These are phyloP conservation scores for Citrus unshiu DNA, from an alignment of 345 rosid species.

Conservation along the genomic window DNA sequence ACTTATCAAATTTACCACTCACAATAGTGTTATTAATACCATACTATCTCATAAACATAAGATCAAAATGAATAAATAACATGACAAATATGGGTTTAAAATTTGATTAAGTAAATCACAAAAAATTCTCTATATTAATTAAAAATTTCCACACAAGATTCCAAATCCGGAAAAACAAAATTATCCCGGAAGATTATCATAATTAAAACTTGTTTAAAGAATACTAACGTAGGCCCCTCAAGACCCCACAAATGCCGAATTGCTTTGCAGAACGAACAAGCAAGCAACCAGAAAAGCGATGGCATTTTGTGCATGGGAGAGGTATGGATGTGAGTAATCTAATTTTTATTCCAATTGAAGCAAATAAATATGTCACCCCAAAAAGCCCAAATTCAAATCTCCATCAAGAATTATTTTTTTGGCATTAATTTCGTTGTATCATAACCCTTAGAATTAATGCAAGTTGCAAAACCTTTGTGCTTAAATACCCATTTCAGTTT, in stretches of 20 bases:
- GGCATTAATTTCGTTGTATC: background rate
- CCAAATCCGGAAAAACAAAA: background rate
- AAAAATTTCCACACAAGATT: background rate
- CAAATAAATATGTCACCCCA: background rate
- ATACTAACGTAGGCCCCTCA: background rate
- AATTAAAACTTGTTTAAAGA: background rate
- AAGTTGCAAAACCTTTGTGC: background rate
- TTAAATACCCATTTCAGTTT: background rate
- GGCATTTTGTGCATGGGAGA: constrained; percentile 9
- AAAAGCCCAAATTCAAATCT: background rate
- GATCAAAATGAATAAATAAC: background rate
- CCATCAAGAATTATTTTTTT: background rate
- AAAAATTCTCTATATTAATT: no score
- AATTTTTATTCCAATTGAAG: background rate
- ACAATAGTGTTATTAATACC: background rate
- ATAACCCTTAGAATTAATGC: background rate
- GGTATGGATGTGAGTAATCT: background rate
- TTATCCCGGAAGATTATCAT: background rate
- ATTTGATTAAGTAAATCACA: background rate
- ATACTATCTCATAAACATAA: no score
- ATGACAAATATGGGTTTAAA: background rate
- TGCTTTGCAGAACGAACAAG: background rate
- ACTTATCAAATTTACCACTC: background rate
- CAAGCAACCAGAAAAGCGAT: background rate
- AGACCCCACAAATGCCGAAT: constrained; percentile 9